Base-by-base conservation (phyloP, 1,284 basidiomycete species). In the Apiotrichum sp. region DNA sequence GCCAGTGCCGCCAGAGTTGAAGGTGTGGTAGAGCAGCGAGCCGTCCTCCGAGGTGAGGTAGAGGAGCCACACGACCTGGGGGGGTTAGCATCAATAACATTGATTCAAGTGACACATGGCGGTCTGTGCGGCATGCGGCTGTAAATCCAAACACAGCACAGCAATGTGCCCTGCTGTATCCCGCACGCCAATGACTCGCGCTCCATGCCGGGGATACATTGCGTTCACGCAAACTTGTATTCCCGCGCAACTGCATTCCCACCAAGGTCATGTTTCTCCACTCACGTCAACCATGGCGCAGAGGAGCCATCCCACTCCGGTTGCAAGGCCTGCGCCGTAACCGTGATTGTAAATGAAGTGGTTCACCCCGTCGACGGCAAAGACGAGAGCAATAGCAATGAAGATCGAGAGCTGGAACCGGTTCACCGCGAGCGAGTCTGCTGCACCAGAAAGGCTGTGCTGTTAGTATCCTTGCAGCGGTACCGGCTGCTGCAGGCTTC, bases 21-120 rank as follows among this genome's bases (percentile, higher is more conserved):
- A 88, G 58, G 95, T 66, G 72, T 89, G 81, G 54, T 90, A 82
- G 49, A 84, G 76, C 63, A 89, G 83, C 1, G 92, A 89, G 70
- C 93, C 92, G 66, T 97, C 93, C 71, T 97, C 93, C 1, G 92
- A 88, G 4, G 93, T 95, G 73, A 98, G 91, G 80, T 90, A 97
- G 61, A 98, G 82, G 22, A 96, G 83, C 93, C 93, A 98, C 60
- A 98, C 76, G 70, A 98, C 88, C 80, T 96, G 61, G 6, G 14
- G n/a, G 14, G 5, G 40, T 41, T n/a, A 41, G 40, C n/a, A 14
- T n/a, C n/a, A n/a, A n/a, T n/a, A n/a, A n/a, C n/a, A n/a, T n/a
- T n/a, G n/a, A n/a, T n/a, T n/a, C n/a, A n/a, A n/a, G n/a, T n/a
- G n/a, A n/a, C n/a, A n/a, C n/a, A n/a, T n/a, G n/a, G n/a, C n/a